A percentile compares a stretch with the other conserved stretches of the same genome.
These are phyloP conservation scores for Plantago rigida DNA, from an alignment of 305 asterid species.

Conservation along the genomic window DNA sequence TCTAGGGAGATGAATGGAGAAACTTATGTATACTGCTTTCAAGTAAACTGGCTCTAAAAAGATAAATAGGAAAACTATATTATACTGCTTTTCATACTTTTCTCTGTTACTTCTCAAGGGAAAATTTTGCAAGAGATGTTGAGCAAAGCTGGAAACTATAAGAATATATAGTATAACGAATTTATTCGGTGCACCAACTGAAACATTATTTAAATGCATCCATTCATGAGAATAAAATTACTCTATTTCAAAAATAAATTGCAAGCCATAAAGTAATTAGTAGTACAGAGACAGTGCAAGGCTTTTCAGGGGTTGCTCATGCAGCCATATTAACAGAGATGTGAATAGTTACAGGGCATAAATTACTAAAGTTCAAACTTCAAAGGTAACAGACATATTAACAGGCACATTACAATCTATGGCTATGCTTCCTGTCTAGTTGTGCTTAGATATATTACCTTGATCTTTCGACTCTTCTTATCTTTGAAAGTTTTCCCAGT, in stretches of 20 bases:
- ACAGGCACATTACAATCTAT: conserved; percentile 3
- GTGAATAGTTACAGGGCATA: neutral
- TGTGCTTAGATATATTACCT: conserved; percentile 41
- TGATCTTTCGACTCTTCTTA: conserved; percentile 56
- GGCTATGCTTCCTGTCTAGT: conserved; percentile 8
- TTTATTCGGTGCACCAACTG: neutral
- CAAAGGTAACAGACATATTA: conserved; percentile 5
- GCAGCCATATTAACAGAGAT: neutral
- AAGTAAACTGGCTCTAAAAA: too few relatives aligned
- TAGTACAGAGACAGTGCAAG: neutral
- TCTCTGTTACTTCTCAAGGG: too few relatives aligned
- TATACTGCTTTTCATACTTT: too few relatives aligned
- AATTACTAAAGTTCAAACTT: conserved; percentile 7
- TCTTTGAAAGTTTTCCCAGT: conserved; percentile 42
- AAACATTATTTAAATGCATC: neutral
- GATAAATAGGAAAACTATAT: too few relatives aligned
- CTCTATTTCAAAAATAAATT: neutral
- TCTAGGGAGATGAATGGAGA: too few relatives aligned
- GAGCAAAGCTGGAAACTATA: too few relatives aligned
- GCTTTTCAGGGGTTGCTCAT: neutral
- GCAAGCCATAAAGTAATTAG: neutral
- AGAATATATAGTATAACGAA: too few relatives aligned
- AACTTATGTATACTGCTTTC: too few relatives aligned
- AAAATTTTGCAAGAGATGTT: too few relatives aligned
- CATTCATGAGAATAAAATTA: neutral